Base-by-base conservation (phyloP, 2,329 filamentous ascomycete species). In the Didymella sp. region DNA sequence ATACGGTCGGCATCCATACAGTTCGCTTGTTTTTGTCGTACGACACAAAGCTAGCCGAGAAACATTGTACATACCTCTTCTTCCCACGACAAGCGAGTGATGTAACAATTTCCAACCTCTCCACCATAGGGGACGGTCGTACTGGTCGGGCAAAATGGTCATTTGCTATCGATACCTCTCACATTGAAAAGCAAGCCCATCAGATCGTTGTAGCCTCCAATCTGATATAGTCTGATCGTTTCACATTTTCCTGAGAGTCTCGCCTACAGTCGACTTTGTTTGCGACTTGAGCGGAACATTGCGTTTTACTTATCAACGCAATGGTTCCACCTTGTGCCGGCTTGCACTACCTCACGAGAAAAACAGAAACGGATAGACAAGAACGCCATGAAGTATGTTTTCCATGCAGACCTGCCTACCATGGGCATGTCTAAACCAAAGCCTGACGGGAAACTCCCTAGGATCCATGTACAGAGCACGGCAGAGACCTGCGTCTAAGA, bases 401-500 rank as follows among this genome's bases (percentile, higher is more conserved):
- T 17, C 37, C 13, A 6, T 50, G 6, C 37, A 11, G 25, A 40
- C 30, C 25, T 19, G 38, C 17, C 6, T 7, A 24, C 13, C 3
- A 31, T 13, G 30, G 22, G 13, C 19, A 13, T 42, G 17, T n/a
- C 6, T 5, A 25, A 13, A 19, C 30, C 42, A 62, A 60, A 66
- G 60, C 61, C 37, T 51, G 59, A 54, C 62, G 58, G 63, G 56
- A 59, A 60, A 55, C 38, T 62, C 46, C 60, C 56, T 59, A 54
- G 60, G 55, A 62, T 61, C 58, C 48, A 64, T 51, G 50, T 56
- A 60, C 54, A 59, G 33, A 48, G 56, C 60, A 68, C 66, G 54
- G 58, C 66, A 54, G 56, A 46, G 9, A 48, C 37, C 46, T 61
- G 61, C 60, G 47, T 50, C 53, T 55, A 25, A 48, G 52, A 59